Base-by-base conservation (phyloP, 768 basidiomycete species). In the Lentinula aciculospora region DNA sequence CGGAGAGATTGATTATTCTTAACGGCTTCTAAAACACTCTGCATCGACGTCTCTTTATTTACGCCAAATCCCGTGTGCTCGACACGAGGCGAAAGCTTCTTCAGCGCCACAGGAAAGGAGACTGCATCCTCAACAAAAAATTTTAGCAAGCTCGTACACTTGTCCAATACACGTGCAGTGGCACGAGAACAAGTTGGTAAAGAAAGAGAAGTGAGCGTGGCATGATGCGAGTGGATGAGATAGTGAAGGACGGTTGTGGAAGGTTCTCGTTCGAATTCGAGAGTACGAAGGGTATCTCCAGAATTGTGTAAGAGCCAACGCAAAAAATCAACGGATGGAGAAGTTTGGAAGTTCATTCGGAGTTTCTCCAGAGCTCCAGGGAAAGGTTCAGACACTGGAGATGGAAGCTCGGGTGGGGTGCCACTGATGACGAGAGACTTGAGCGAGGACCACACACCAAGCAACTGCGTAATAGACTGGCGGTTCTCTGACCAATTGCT, bases 401-500 rank as follows among this genome's bases (percentile, higher is more conserved):
- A 72, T 31, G 78, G 72, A 51, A 77, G 76, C 57, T 76, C 72
- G 7, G 86, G 84, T 4, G 75, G 42, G 0, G 80, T 81, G 31
- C 86, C 87, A 58, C 80, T 77, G 40, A 86, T 75, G 51, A 78
- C 74, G 32, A 90, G 78, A 21, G 78, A 76, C 54, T 71, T 72
- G 56, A 90, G 70, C 15, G 77, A 73, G 2, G 85, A 77, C 81
- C 84, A 89, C 56, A 84, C 71, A 53, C 80, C 77, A 61, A 89
- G 80, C 39, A 90, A 78, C 67, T 86, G 84, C 47, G 76, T 71
- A 53, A 89, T 71, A 15, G 79, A 72, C 39, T 80, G 69, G 50
- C 76, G 69, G 65, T 86, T 83, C 60, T 84, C 80, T 10, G 88
- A 84, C 86, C 85, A 89, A 65, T 90, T 89, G 66, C 77, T 80